phyloP scores from a whole-genome alignment of 305 asterid species.

The Andrographis paniculata region DNA sequence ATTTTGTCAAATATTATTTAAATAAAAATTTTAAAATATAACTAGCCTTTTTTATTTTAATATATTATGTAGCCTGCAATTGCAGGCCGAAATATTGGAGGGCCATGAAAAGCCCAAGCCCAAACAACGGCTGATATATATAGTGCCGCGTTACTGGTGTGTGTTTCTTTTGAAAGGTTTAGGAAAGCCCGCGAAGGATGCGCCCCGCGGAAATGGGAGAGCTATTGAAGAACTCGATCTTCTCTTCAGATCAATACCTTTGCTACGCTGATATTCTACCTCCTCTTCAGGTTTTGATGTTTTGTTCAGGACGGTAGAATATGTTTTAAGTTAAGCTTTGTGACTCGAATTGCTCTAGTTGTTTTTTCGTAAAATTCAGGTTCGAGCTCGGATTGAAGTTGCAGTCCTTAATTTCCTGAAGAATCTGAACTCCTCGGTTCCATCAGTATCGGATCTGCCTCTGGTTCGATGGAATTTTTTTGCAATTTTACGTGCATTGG shows the following conservation, averaged over 20 bases:
- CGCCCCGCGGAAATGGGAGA: slow-evolving; percentile 42
- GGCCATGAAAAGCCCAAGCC: no score
- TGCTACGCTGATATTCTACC: slow-evolving; percentile 74
- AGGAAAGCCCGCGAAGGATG: no score
- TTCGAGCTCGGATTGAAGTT: slow-evolving; percentile 87
- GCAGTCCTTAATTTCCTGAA: slow-evolving; percentile 71
- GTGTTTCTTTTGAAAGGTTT: no score
- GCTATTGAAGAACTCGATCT: slow-evolving; percentile 49
- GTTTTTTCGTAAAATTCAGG: slow-evolving; percentile 30
- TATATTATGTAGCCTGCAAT: no score
- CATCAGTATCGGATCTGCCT: slow-evolving; percentile 63
- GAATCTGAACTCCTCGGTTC: slow-evolving; percentile 48
- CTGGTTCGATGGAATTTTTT: slow-evolving; percentile 34
- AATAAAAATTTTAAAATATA: no score
- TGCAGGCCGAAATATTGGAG: no score
- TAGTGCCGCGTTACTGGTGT: no score
- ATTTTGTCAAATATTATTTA: no score
- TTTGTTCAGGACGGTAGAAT: not conserved
- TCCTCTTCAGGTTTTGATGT: slow-evolving; percentile 43
- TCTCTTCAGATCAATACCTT: slow-evolving; percentile 74
- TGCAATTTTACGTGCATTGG: not conserved
- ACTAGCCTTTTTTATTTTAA: no score
- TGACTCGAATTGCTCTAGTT: not conserved
- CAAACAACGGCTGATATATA: no score
- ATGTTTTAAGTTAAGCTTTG: not conserved